These are phyloP conservation scores for Oryza officinalis DNA, from an alignment of 176 grass and related monocot genomes.

Conservation along the genomic window DNA sequence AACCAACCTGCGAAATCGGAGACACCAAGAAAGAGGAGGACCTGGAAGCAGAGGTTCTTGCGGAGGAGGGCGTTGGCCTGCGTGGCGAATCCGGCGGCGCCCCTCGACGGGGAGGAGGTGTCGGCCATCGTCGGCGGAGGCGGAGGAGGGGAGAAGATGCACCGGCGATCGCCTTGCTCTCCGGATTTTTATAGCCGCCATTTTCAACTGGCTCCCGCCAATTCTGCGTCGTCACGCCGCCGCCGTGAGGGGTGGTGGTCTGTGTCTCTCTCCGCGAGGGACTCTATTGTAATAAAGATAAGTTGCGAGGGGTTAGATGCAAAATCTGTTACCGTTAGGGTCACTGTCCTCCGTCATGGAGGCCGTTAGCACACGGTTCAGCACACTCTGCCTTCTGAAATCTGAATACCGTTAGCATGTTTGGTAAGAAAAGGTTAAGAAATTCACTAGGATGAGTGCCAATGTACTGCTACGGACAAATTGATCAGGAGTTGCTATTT, in stretches of 20 bases:
- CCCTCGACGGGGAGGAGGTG: conserved; percentile 21
- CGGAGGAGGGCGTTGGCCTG: conserved; percentile 96
- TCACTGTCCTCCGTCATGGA: neutral
- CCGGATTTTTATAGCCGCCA: neutral
- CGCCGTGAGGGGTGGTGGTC: neutral
- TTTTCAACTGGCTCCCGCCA: conserved; percentile 7
- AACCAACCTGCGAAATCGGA: no score
- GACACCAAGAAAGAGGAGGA: neutral
- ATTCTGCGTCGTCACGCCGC: neutral
- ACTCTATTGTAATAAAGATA: neutral
- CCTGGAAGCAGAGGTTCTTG: conserved; percentile 99
- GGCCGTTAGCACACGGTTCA: neutral
- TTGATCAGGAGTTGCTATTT: neutral
- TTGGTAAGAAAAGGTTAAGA: no score
- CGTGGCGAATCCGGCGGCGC: conserved; percentile 59
- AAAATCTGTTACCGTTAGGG: neutral
- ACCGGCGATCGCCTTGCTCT: neutral
- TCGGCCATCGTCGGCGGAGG: neutral
- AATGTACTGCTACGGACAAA: neutral
- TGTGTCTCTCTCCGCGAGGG: neutral
- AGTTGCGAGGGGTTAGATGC: neutral
- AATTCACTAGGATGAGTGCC: neutral
- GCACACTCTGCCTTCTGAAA: neutral
- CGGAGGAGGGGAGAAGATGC: neutral
- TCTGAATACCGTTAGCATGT: neutral